Percentiles rank a stretch among this genome's conserved stretches.
These are phyloP conservation scores for Ceratocystis huliohia DNA, from an alignment of 2,329 filamentous ascomycete genomes.

Conservation along the genomic window DNA sequence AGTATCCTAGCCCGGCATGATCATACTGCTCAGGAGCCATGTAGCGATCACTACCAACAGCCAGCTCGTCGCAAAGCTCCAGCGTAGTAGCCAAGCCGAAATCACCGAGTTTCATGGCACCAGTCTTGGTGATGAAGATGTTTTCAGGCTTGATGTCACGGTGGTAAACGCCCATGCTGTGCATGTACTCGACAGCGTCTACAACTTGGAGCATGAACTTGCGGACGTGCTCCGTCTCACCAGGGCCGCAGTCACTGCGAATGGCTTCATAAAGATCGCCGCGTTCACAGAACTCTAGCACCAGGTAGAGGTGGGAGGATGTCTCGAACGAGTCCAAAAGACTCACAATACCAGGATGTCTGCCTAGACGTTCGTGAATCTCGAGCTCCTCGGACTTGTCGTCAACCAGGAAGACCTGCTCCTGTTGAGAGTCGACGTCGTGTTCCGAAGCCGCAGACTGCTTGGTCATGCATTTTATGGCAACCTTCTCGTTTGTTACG, in stretches of 20 bases:
- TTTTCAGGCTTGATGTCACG: slow-evolving; percentile 99
- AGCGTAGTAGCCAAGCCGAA: slow-evolving; percentile 88
- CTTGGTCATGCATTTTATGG: slow-evolving; percentile 95
- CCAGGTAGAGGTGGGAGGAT: slow-evolving; percentile 75
- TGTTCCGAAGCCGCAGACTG: slow-evolving; percentile 42
- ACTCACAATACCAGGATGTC: slow-evolving; percentile 88
- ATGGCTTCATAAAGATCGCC: slow-evolving; percentile 98
- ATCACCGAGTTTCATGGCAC: slow-evolving; percentile 90
- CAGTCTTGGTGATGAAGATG: slow-evolving; percentile 80
- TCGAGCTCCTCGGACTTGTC: slow-evolving; percentile 70
- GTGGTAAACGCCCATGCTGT: slow-evolving; percentile 83
- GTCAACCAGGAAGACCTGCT: slow-evolving; percentile 54
- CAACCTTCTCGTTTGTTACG: slow-evolving; percentile 64
- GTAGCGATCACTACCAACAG: slow-evolving; percentile 93
- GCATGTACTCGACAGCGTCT: slow-evolving; percentile 78
- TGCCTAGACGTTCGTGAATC: slow-evolving; percentile 65
- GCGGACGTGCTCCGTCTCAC: slow-evolving; percentile 92
- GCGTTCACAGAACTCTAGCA: slow-evolving; percentile 88
- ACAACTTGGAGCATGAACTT: slow-evolving; percentile 95
- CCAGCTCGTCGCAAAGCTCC: slow-evolving; percentile 80
- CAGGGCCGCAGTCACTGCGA: slow-evolving; percentile 69
- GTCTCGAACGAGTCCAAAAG: slow-evolving; percentile 86
- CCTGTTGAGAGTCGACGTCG: slow-evolving; percentile 37
- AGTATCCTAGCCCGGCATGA: slow-evolving; percentile 74
- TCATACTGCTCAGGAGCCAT: slow-evolving; percentile 99